phyloP scores from a whole-genome alignment of 306 rosid genomes.

The Acacia acuminata region DNA sequence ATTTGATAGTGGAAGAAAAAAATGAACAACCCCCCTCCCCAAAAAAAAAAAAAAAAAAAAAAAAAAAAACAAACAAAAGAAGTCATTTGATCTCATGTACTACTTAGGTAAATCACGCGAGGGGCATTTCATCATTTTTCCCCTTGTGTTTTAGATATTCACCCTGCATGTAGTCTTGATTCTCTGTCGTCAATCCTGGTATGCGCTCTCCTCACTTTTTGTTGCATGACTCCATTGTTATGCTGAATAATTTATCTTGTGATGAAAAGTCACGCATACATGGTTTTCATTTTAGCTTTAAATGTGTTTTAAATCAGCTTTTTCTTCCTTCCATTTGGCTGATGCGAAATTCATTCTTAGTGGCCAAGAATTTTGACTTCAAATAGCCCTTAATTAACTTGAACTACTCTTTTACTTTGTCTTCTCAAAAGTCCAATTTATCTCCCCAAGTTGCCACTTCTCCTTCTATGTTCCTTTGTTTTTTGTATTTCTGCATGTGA shows the following conservation, averaged over 20 bases:
- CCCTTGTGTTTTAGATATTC: neutral
- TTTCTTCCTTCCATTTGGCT: no score
- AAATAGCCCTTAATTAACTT: no score
- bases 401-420: no score
- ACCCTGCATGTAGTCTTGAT: neutral
- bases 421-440: no score
- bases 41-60: no score
- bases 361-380: no score
- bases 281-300: neutral
- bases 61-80: neutral
- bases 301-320: no score
- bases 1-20: neutral
- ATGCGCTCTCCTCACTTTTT: neutral
- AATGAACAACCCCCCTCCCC: neutral
- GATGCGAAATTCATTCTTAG: no score
- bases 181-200: neutral
- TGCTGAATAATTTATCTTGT: neutral
- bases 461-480: no score
- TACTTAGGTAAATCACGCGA: neutral
- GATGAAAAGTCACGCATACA: neutral
- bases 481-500: no score
- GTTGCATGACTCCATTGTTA: neutral
- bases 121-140: neutral
- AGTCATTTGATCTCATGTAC: neutral
- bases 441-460: no score